Base-by-base conservation (phyloP, 1,284 basidiomycete genomes). In the Waitea zeae region DNA sequence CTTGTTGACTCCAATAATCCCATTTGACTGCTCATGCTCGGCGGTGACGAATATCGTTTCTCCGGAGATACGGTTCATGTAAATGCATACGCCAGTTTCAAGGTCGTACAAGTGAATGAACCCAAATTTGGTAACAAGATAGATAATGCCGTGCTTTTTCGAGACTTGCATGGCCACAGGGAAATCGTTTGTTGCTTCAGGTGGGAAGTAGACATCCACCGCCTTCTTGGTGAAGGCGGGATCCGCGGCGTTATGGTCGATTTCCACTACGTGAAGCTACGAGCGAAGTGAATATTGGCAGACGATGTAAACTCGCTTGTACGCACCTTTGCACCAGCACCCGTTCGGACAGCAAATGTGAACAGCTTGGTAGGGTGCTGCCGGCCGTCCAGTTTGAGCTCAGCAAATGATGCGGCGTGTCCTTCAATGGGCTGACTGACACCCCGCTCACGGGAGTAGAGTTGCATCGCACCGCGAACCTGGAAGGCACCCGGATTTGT, bases 141-240 rank as follows among this genome's bases (percentile, higher is more conserved):
- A 99, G 49, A 96, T 68, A 57, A 99, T 90, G 33, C 93, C 93
- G 57, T 97, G 93, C 50, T 89, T 87, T 57, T 83, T 78, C 36
- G 93, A 98, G 31, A 97, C 88, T 56, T 99, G 95, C 87, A 99
- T 97, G 19, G 93, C 88, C 28, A 99, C 95, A n/a, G 95, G 95
- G 67, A 99, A 99, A 54, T 99, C 95, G 55, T 92, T 96, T 31
- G 82, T 82, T 3, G 95, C 95, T 55, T 99, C 95, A 1, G 90
- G 80, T 37, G 95, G 95, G 74, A 98, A 99, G 64, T 96, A 99
- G 35, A 99, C 93, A 48, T 99, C 95, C 43, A 98, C 92, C 12
- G 89, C 88, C 60, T 97, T 98, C 69, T 99, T 99, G 30, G 74
- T 68, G 64, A 96, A 99, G 4, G 80, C 77, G n/a, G 92, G 82